Base-by-base conservation (phyloP, 805 yeast species). In the Naumovozyma dairenensis region DNA sequence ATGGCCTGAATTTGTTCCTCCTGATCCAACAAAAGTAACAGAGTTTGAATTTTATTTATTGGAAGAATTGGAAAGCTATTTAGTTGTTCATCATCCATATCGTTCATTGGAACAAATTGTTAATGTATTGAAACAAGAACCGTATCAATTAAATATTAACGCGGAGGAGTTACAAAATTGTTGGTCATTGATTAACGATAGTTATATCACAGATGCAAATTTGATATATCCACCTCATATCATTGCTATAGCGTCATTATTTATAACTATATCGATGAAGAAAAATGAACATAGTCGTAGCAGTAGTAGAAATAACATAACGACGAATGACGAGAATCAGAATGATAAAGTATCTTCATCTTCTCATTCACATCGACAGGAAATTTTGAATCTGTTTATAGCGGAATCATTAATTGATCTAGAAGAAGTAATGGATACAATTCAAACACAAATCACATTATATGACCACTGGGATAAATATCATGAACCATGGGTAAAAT, bases 1-100 rank as follows among this genome's bases (percentile, higher is more conserved):
- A 25, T 89, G 97, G 97, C 96, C 97, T 0, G 96, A 87, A 49
- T 84, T 77, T 48, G 79, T 89, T 24, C 94, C 96, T 0, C 85
- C 81, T 38, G 97, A 89, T 54, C 74, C 86, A 13, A 80, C 94
- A 19, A 84, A 83, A 49, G 66, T 92, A 12, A 96, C 97, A 0
- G 97, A 92, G 53, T 83, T 93, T 59, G 98, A 92, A 59, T 92
- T 92, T 54, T 92, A 89, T 52, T 57, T 92, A 28, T 77, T 92
- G 14, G 96, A 86, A 48, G 97, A 87, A 55, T 66, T 92, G 60
- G 74, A 80, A 49, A 67, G 80, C 58, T 79, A 67, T 49, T 49
- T 82, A 40, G 65, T 80, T n/a, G 66, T 80, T 2, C 83, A 80
- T 50, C 92, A 80, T 51, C 92, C 92, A 0, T 81, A 81, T 54